Conservation (phyloP, 2,329 filamentous ascomycete genomes). For the Cladosporium sp. region DNA sequence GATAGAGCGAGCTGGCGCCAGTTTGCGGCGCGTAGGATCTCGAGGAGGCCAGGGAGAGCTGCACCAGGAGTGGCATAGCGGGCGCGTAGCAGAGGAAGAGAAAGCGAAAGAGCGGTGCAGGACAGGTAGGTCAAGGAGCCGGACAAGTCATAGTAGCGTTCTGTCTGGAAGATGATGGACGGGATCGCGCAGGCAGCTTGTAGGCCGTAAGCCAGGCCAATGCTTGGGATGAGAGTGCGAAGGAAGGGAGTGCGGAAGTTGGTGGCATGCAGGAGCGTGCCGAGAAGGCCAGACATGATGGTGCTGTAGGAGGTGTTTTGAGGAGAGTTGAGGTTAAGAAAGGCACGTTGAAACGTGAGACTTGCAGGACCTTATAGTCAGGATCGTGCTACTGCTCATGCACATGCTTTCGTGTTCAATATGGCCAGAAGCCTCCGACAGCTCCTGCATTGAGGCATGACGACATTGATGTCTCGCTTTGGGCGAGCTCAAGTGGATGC, state of each 20-base stretch:
- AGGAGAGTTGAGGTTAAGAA: neutral
- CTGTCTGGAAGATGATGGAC: conserved; percentile 61
- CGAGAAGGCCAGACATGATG: conserved; percentile 41
- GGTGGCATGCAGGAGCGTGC: conserved; percentile 59
- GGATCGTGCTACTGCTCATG: neutral
- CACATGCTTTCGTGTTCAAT: neutral
- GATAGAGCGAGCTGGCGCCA: conserved; percentile 63
- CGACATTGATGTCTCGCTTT: conserved; percentile 8
- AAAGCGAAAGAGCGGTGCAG: conserved; percentile 63
- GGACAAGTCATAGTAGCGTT: conserved; percentile 69
- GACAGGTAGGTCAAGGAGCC: conserved; percentile 68
- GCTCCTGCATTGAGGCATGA: neutral
- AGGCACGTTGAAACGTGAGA: neutral
- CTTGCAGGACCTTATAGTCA: neutral
- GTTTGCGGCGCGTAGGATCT: conserved; percentile 54
- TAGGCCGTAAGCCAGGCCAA: conserved; percentile 64
- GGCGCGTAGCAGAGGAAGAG: conserved; percentile 61
- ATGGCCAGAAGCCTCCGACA: neutral
- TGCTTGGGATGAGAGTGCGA: conserved; percentile 62
- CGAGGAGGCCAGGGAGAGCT: conserved; percentile 50
- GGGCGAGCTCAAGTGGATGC: neutral
- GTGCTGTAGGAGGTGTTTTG: neutral
- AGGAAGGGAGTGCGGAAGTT: conserved; percentile 65
- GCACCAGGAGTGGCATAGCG: conserved; percentile 50
- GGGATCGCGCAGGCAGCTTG: conserved; percentile 65